Evolutionary conservation across 225 moss, liverwort and hornwort species (phyloP), one percentile per base, ranked within the genome.

Genomic region (Pseudoscleropodium purum): DNA sequence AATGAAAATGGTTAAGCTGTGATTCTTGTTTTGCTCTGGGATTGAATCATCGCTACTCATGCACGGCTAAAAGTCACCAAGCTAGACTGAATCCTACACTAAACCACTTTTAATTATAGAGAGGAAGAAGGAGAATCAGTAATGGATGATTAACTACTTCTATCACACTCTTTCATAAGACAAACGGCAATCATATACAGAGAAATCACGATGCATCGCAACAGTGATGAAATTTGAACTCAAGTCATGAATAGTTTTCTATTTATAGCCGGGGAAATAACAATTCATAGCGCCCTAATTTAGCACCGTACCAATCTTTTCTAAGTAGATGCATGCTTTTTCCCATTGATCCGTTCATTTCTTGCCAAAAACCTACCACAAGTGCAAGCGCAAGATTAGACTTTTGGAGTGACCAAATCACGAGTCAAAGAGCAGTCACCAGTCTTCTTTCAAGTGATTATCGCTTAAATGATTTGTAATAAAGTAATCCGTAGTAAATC

Each of bases 341-440:
- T 62, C 79, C 57, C 65, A 21, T 60, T 88, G 76, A 67, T 90
- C 75, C 20, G 81, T 85, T 93, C 89, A 90, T 61, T 91, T 93
- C 73, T 86, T 88, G 80, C 95, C 93, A 91, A 95, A 95, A 89
- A 95, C 95, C 95, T 95, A 90, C 84, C 62, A 89, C 41, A 89
- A 6, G 74, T 41, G 64, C 67, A 68, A 69, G 70, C 54, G 63
- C 79, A 54, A 90, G 49, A 66, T 88, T 75, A 86, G 75, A 52
- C 80, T 41, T n/a, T 79, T 39, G 51, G 63, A 70, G 77, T 56
- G 84, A 41, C 74, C 74, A 59, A 59, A 10, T 59, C 59, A 59
- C 56, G 89, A 90, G 70, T 64, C 37, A 69, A 29, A 84, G 64
- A 13, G 20, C 23, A 39, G 56, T 82, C 67, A 91, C 37, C 61